Base-by-base conservation (phyloP, 2,329 filamentous ascomycete genomes). In the Mycosphaerella sp. region DNA sequence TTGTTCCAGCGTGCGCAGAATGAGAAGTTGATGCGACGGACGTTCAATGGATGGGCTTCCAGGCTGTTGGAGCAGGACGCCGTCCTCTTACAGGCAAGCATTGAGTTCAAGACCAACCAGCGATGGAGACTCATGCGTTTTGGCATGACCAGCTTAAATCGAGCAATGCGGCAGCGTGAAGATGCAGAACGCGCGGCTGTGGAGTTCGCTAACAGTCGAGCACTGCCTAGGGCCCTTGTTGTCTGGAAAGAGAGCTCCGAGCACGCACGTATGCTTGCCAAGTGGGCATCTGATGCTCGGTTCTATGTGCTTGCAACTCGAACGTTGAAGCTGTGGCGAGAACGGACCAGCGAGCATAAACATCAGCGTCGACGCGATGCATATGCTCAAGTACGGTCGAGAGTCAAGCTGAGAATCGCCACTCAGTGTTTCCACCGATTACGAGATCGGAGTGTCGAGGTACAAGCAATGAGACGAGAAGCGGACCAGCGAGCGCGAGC, bases 261-360 rank as follows among this genome's bases (percentile, higher is more conserved):
- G 12, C 73, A 80, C 58, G 66, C 76, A 9, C 62, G 67, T 26
- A 73, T 76, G 60, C 66, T 83, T 43, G 73, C 78, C 42, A 70
- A 70, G 23, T 80, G 78, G 78, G 77, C 80, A 26, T 67, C 68
- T n/a, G 75, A 80, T 64, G 80, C 80, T 23, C 69, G 73, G 9
- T 83, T 78, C 59, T 84, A 81, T 63, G 78, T 80, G 38, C 63
- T 78, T n/a, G 70, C 74, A 41, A 80, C 72, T 6, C 72, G 69
- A 41, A 69, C 72, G 2, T 59, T 83, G 48, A 79, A 76, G 58
- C 65, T 66, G 11, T 83, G 80, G 80, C 74, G 72, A 21, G 69
- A 72, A 39, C 74, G 76, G 17, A 77, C 77, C 1, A 66, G 74
- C 41, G 70, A 79, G 51, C 73, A 76, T 12, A 72, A 78, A 32